phyloP scores from a whole-genome alignment of 2,329 filamentous ascomycete genomes.

The Fusarium pseudoanthophilum region DNA sequence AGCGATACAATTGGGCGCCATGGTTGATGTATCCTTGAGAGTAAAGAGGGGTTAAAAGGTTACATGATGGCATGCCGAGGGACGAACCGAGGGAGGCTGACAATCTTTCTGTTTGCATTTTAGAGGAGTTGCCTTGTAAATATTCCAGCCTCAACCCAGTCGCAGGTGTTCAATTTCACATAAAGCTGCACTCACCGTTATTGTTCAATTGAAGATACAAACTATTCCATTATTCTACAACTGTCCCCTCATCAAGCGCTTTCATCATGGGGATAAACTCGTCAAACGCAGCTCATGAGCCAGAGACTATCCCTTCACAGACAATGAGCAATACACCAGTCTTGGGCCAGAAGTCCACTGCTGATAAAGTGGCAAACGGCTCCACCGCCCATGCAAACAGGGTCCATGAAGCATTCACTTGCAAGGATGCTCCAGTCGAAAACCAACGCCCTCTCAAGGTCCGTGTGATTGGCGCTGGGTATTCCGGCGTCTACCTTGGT shows the following conservation, averaged over 20 bases:
- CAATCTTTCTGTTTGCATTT: not conserved
- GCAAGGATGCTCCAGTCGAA: not conserved
- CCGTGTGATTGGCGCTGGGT: not conserved
- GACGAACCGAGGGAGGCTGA: not conserved
- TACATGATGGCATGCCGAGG: not conserved
- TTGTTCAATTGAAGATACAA: fast-evolving
- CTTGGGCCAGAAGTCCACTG: not conserved
- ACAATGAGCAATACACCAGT: fast-evolving
- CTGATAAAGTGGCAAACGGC: no score
- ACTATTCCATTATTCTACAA: fast-evolving
- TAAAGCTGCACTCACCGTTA: not conserved
- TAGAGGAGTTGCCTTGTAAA: not conserved
- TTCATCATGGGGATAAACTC: not conserved
- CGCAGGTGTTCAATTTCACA: fast-evolving
- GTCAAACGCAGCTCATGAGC: not conserved
- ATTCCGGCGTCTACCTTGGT: not conserved
- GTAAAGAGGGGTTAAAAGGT: not conserved
- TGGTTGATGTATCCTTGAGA: no score
- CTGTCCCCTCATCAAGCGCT: fast-evolving
- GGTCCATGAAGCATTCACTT: not conserved
- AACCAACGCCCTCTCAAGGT: not conserved
- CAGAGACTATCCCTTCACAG: fast-evolving
- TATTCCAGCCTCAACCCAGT: not conserved
- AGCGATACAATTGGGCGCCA: not conserved
- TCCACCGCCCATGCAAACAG: not conserved